These are phyloP conservation scores for Cercospora brassicicola DNA, from an alignment of 2,329 filamentous ascomycete genomes.

Conservation along the genomic window DNA sequence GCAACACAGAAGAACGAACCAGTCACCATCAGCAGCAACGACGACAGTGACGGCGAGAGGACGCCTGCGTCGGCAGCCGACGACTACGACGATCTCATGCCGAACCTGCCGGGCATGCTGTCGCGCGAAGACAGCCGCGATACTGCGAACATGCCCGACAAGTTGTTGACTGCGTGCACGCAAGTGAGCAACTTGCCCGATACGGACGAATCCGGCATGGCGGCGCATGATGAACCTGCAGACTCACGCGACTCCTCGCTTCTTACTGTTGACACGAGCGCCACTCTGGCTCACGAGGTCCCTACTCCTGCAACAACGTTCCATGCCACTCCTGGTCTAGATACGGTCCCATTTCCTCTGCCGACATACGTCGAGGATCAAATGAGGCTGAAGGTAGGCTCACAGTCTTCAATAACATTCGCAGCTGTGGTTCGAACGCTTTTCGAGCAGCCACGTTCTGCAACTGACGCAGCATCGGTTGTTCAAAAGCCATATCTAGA, in stretches of 20 bases:
- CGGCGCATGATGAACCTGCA: neutral
- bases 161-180: neutral
- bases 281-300: neutral
- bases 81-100: neutral
- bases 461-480: neutral
- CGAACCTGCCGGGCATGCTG: neutral
- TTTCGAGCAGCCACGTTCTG: slow-evolving; percentile 5
- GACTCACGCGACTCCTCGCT: neutral
- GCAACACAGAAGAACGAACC: neutral
- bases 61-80: neutral
- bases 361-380: slow-evolving; percentile 17
- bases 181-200: slow-evolving; percentile 1
- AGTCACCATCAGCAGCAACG: neutral
- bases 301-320: neutral
- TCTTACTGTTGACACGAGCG: neutral
- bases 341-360: neutral
- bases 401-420: neutral
- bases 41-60: neutral
- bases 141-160: neutral
- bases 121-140: neutral
- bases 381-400: slow-evolving; percentile 3
- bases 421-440: slow-evolving; percentile 3
- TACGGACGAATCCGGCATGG: neutral
- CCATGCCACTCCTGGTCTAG: neutral
- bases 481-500: slow-evolving; percentile 19